A percentile compares a stretch with the other conserved stretches of the same genome.
These are phyloP conservation scores for Talaromyces wortmannii DNA, from an alignment of 495 filamentous ascomycete genomes.

Conservation along the genomic window DNA sequence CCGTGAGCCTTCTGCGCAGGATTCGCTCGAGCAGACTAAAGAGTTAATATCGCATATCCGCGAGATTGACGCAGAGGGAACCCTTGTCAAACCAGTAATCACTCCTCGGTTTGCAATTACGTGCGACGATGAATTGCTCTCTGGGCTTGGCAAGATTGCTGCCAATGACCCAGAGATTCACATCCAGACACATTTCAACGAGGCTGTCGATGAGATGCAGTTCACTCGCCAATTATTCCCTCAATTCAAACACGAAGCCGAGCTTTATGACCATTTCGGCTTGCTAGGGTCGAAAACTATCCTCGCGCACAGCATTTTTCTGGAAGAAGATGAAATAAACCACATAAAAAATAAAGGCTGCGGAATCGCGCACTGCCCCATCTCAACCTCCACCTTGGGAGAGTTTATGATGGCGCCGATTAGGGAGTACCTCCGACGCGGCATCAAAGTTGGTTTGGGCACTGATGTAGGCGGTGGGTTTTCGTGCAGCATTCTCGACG, in stretches of 20 bases:
- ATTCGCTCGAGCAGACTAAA: conserved; percentile 45
- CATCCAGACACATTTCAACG: conserved; percentile 62
- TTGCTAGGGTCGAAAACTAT: conserved; percentile 49
- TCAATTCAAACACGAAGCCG: conserved; percentile 41
- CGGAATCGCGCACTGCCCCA: conserved; percentile 57
- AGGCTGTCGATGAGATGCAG: conserved; percentile 47
- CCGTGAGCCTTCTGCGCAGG: conserved; percentile 37
- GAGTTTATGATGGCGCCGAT: conserved; percentile 56
- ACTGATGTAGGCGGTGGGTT: conserved; percentile 64
- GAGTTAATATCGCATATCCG: conserved; percentile 43
- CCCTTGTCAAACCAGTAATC: conserved; percentile 48
- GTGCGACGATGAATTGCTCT: conserved; percentile 45
- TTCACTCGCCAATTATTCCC: conserved; percentile 48
- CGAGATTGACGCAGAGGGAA: conserved; percentile 26
- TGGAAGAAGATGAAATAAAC: conserved; percentile 46
- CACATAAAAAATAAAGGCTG: conserved; percentile 39
- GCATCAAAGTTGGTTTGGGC: conserved; percentile 59
- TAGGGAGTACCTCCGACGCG: conserved; percentile 46
- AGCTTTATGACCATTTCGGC: conserved; percentile 47
- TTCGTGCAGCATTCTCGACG: conserved; percentile 51
- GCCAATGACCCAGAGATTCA: conserved; percentile 38
- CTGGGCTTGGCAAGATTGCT: conserved; percentile 45
- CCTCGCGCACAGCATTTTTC: conserved; percentile 57
- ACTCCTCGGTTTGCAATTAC: conserved; percentile 61
- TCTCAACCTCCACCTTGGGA: conserved; percentile 56